A percentile compares a stretch with the other conserved stretches of the same genome.
Conservation (phyloP, 352 stramenopile species). For the Phytophthora cactorum region DNA sequence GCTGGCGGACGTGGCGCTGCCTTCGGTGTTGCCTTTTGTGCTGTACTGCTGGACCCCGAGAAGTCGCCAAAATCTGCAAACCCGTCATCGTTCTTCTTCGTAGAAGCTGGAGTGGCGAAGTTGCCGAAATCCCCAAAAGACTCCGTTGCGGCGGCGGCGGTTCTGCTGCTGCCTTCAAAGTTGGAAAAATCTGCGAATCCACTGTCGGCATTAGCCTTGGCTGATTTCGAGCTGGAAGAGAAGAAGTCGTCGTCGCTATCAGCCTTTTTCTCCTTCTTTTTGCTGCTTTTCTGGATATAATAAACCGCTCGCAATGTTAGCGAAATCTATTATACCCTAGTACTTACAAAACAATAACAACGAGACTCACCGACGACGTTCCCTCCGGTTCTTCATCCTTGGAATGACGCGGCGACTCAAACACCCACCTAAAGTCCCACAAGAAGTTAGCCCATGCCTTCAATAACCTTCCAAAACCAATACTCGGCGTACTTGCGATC, state of each 20-base stretch:
- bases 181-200: conserved; percentile 81
- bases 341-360: background rate
- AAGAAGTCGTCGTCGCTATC: conserved; percentile 58
- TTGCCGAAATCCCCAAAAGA: conserved; percentile 57
- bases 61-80: conserved; percentile 75
- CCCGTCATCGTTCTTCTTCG: conserved; percentile 24
- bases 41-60: conserved; percentile 23
- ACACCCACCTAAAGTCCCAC: conserved; percentile 61
- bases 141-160: conserved; percentile 24
- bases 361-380: conserved; percentile 43
- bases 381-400: conserved; percentile 48
- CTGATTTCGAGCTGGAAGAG: conserved; percentile 37
- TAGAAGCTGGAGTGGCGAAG: conserved; percentile 46
- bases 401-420: conserved; percentile 69
- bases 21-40: conserved; percentile 37
- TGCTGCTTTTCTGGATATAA: conserved; percentile 44
- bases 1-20: conserved; percentile 28
- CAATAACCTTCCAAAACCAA: background rate
- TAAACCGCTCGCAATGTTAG: conserved; percentile 1
- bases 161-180: conserved; percentile 57
- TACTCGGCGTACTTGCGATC: conserved; percentile 73
- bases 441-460: background rate
- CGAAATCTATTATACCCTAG: background rate
- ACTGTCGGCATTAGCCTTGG: conserved; percentile 31
- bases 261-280: conserved; percentile 52